Base-by-base conservation (phyloP, 169 alveolate genomes). In the Amoebophrya sp. region DNA sequence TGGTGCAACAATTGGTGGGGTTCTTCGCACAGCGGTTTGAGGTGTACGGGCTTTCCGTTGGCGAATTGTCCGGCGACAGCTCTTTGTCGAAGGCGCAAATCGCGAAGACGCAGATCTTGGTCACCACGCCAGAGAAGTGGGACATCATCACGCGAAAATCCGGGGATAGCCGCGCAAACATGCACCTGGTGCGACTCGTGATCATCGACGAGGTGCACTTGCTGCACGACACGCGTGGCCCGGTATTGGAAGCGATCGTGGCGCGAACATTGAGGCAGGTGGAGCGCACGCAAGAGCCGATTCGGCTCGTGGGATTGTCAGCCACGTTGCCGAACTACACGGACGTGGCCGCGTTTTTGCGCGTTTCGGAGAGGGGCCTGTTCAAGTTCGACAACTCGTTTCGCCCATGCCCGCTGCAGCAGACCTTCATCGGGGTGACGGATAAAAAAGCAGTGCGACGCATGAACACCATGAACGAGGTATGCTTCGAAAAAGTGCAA, bases 61-160 rank as follows among this genome's bases (percentile, higher is more conserved):
- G 92, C 45, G 94, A 91, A 69, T 69, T 92, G 87, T 91, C 94
- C 5, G 94, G 94, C 2, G 94, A 92, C 41, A 91, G 88, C 39
- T 67, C 67, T 45, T 41, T 92, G 92, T 95, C 99, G 40, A 96
- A 99, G 78, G 96, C 95, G 90, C 98, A 99, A 94, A 97, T 99
- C 78, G 99, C 97, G 88, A 98, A 97, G 92, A 98, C 99, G 34
- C 99, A 99, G 91, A 95, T 99, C 67, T 97, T 99, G 45, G 99
- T 99, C 18, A 98, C 99, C 58, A 99, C 99, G 23, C 99, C 99
- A 0, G 99, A 99, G 94, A 99, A 99, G 94, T 99, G 99, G 99
- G 99, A 99, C 95, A 98, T 99, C 45, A 96, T 99, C 67, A 99
- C 99, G 41, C 95, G 99, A 89, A 98, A 98, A 92, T 95, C 98